Percentiles rank a stretch among this genome's conserved stretches.
phyloP scores from a whole-genome alignment of 371 early-diverging fungal species.

The Mortierella sp. region DNA sequence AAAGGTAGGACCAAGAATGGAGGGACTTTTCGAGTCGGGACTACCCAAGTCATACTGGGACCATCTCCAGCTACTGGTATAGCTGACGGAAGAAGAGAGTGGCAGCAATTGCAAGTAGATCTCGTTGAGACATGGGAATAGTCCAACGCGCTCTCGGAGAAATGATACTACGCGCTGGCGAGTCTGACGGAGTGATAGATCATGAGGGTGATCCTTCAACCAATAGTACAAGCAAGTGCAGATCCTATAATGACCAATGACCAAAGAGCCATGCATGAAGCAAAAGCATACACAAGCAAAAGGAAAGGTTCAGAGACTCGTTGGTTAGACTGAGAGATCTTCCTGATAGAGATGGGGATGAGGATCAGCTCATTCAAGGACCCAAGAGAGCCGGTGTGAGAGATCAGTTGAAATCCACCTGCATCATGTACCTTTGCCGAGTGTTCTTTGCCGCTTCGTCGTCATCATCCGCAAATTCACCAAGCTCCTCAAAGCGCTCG shows the following conservation, averaged over 20 bases:
- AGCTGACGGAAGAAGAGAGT: slow-evolving; percentile 7
- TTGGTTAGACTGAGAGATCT: too few species aligned
- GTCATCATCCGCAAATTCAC: slow-evolving; percentile 1
- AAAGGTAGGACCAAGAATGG: slow-evolving; percentile 1
- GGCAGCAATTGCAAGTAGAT: slow-evolving; percentile 10
- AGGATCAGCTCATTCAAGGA: too few species aligned
- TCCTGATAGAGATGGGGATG: too few species aligned
- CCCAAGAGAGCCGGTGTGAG: too few species aligned
- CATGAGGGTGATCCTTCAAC: slow-evolving; percentile 60
- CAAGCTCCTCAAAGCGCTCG: slow-evolving; percentile 43
- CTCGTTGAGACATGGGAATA: slow-evolving; percentile 6
- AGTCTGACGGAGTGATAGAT: slow-evolving; percentile 56
- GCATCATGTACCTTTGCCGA: slow-evolving; percentile 6
- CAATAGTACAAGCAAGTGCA: slow-evolving; percentile 53
- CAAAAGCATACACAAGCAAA: slow-evolving; percentile 1
- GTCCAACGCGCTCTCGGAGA: slow-evolving; percentile 22
- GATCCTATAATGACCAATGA: slow-evolving; percentile 42
- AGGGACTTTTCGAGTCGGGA: slow-evolving; percentile 1
- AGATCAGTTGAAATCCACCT: too few species aligned
- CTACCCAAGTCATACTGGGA: neutral
- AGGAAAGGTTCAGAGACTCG: neutral
- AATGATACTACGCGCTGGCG: slow-evolving; percentile 53
- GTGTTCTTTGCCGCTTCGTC: slow-evolving; percentile 11
- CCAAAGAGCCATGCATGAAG: neutral
- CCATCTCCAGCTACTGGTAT: slow-evolving; percentile 9